Base-by-base conservation (phyloP, 2,329 filamentous ascomycete species). In the Incumbomyces delicatus region DNA sequence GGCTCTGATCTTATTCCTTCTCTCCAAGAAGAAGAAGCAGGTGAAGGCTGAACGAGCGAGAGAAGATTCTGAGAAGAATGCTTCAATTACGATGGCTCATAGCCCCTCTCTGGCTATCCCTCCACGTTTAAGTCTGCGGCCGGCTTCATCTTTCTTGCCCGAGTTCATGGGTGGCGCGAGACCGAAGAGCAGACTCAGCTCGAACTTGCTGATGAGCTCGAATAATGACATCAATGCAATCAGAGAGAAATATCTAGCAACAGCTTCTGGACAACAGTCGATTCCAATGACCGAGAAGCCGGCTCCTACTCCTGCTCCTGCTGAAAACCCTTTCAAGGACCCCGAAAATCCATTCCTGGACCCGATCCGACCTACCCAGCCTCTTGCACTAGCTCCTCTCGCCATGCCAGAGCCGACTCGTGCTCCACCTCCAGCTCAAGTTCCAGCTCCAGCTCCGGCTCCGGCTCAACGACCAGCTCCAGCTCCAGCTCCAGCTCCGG, bases 101-200 rank as follows among this genome's bases (percentile, higher is more conserved):
- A 48, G 39, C 6, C 10, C n/a, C 7, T 47, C 49, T 18, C 59
- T 63, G 34, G 63, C 69, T 20, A 68, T 65, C 22, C 81, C 88
- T 37, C 87, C 88, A n/a, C 83, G 83, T 52, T 75, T 95, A 51
- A 94, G 87, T 60, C 74, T 95, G 45, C 83, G 87, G 41, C 88
- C 88, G 2, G 77, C 92, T 41, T 90, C 87, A 34, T 81, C 92
- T 58, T 89, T 95, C 66, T 74, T 86, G 33, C 85, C 87, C 4
- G 80, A 78, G 59, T 75, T 85, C 52, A 69, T 62, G 50, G 51
- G 47, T 51, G 57, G 48, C 54, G 16, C n/a, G 10, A 36, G 44
- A 22, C 44, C 44, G 4, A 63, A 46, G 52, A 54, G 40, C 49
- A 49, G 47, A 53, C 54, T 48, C 53, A 58, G 53, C 41, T 39